A percentile compares a stretch with the other conserved stretches of the same genome.
These are phyloP conservation scores for Penicillium daleae DNA, from an alignment of 495 filamentous ascomycete species.

Conservation along the genomic window DNA sequence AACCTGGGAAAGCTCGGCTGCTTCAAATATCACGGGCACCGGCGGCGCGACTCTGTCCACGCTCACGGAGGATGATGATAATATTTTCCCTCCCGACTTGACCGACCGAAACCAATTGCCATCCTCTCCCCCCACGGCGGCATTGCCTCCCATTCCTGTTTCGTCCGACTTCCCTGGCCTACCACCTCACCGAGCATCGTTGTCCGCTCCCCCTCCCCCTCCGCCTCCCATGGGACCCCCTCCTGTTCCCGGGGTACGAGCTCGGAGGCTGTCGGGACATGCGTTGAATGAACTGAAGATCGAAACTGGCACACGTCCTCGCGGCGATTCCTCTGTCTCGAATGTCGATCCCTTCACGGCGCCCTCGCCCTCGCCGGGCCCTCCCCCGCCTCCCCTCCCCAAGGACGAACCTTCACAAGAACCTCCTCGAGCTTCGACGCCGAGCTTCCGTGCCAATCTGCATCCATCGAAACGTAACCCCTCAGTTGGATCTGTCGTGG, in stretches of 20 bases:
- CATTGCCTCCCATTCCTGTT: slow-evolving; percentile 36
- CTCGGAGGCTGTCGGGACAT: slow-evolving; percentile 79
- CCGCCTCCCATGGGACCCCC: slow-evolving; percentile 42
- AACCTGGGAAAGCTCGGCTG: slow-evolving; percentile 86
- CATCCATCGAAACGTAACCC: slow-evolving; percentile 36
- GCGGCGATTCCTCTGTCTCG: slow-evolving; percentile 43
- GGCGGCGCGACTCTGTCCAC: slow-evolving; percentile 74
- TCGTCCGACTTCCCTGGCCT: slow-evolving; percentile 29
- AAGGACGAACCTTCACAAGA: slow-evolving; percentile 35
- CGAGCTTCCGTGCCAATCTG: slow-evolving; percentile 26
- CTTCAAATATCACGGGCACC: slow-evolving; percentile 75
- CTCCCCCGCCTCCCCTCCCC: slow-evolving; percentile 34
- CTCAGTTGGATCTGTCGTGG: slow-evolving; percentile 38
- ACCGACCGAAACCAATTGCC: slow-evolving; percentile 35
- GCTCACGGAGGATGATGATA: slow-evolving; percentile 66
- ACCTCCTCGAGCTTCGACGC: slow-evolving; percentile 27
- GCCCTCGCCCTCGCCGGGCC: slow-evolving; percentile 21
- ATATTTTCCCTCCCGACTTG: slow-evolving; percentile 33
- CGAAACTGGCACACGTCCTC: slow-evolving; percentile 66
- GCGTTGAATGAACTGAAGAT: slow-evolving; percentile 85
- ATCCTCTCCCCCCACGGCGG: slow-evolving; percentile 32
- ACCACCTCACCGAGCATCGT: slow-evolving; percentile 26
- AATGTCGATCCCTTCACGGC: slow-evolving; percentile 46
- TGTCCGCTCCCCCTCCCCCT: slow-evolving; percentile 38
- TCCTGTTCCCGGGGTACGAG: slow-evolving; percentile 65